A percentile compares a stretch with the other conserved stretches of the same genome.
Conservation (phyloP, 257 asterid genomes). For the Salvia rosmarinus region DNA sequence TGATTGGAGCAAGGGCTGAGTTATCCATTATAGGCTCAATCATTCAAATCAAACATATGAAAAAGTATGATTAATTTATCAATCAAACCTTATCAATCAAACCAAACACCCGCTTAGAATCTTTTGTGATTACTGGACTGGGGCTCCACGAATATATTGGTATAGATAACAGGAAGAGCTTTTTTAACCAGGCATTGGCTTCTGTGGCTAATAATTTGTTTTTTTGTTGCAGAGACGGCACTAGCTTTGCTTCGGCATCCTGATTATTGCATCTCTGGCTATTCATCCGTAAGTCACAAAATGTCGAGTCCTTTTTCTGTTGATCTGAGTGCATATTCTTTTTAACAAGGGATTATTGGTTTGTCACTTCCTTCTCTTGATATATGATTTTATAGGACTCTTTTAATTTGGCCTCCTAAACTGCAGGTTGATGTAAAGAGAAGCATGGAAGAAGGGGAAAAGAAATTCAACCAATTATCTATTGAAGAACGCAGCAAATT, state of each 20-base stretch:
- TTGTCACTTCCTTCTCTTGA: conserved; percentile 9
- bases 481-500: conserved; percentile 97
- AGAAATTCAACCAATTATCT: conserved; percentile 76
- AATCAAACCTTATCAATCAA: no score
- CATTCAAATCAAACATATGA: no score
- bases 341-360: no score
- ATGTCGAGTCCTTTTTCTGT: conserved; percentile 7
- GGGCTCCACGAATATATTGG: neutral
- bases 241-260: conserved; percentile 97
- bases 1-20: no score
- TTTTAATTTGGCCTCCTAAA: conserved; percentile 29
- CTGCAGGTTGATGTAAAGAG: conserved; percentile 79
- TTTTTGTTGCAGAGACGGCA: conserved; percentile 78
- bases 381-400: neutral
- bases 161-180: neutral
- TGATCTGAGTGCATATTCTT: neutral
- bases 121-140: neutral
- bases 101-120: no score
- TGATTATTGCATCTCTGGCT: conserved; percentile 89
- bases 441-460: conserved; percentile 81
- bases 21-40: no score
- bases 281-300: conserved; percentile 74
- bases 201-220: neutral
- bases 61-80: no score
- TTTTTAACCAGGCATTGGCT: neutral